These are phyloP conservation scores for Lumnitzera littorea DNA, from an alignment of 345 rosid genomes.

Conservation along the genomic window DNA sequence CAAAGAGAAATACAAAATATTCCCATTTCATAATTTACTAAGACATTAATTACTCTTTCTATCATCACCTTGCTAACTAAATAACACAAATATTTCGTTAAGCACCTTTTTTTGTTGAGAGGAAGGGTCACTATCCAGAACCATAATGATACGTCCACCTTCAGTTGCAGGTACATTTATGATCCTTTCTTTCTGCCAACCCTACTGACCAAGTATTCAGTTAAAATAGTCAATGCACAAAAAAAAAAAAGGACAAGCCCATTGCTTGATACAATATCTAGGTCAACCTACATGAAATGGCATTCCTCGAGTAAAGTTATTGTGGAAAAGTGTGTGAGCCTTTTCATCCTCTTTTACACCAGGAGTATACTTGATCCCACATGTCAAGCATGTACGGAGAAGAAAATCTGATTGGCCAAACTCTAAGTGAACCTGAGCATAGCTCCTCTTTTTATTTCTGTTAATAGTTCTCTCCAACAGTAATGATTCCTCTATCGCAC, in stretches of 20 bases:
- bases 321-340: constrained; percentile 57
- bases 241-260: background rate
- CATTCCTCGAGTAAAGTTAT: constrained; percentile 53
- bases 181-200: constrained; percentile 58
- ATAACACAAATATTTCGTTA: too few species aligned
- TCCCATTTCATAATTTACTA: too few species aligned
- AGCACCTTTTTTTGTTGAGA: constrained; percentile 63
- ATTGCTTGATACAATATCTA: background rate
- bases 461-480: background rate
- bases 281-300: constrained; percentile 50
- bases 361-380: constrained; percentile 60
- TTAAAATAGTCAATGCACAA: background rate
- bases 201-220: constrained; percentile 31
- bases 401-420: constrained; percentile 87
- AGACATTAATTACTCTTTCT: too few species aligned
- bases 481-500: constrained; percentile 23
- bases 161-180: constrained; percentile 22
- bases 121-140: constrained; percentile 42
- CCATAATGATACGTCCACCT: constrained; percentile 45
- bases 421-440: constrained; percentile 74
- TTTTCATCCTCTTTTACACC: constrained; percentile 78
- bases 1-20: too few species aligned
- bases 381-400: constrained; percentile 44
- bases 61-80: too few species aligned
- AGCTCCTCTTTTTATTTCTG: constrained; percentile 53